Conservation (phyloP, 1,139 yeast species). For the Arxiozyma bovina region DNA sequence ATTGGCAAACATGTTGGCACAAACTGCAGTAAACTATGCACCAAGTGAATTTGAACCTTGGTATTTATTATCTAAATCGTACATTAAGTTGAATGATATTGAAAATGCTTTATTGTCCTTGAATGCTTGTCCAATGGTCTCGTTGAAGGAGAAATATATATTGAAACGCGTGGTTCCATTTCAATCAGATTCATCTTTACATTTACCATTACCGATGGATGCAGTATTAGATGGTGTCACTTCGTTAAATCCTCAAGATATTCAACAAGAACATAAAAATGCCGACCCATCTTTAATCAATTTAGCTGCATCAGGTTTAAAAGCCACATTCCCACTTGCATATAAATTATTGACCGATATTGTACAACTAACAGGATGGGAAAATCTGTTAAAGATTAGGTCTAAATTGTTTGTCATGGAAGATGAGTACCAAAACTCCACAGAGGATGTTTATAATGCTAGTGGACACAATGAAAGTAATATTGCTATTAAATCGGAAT, state of each 20-base stretch:
- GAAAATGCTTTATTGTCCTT: slow-evolving; percentile 79
- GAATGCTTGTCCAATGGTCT: slow-evolving; percentile 92
- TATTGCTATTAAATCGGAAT: slow-evolving; percentile 30
- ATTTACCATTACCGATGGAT: slow-evolving; percentile 79
- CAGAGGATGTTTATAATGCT: slow-evolving; percentile 33
- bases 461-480: not conserved
- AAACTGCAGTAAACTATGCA: slow-evolving; percentile 72
- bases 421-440: slow-evolving; percentile 53
- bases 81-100: slow-evolving; percentile 67
- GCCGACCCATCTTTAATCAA: slow-evolving; percentile 67
- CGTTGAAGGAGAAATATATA: slow-evolving; percentile 69
- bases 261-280: slow-evolving; percentile 44
- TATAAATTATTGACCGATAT: slow-evolving; percentile 74
- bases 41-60: slow-evolving; percentile 94
- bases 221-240: slow-evolving; percentile 55
- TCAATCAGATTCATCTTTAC: slow-evolving; percentile 34
- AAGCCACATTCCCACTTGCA: slow-evolving; percentile 79
- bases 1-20: slow-evolving; percentile 69
- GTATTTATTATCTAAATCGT: slow-evolving; percentile 69
- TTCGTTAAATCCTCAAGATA: slow-evolving; percentile 43
- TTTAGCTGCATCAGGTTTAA: slow-evolving; percentile 75
- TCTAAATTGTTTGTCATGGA: slow-evolving; percentile 96
- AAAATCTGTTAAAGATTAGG: slow-evolving; percentile 66
- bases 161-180: slow-evolving; percentile 34
- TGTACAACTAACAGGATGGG: slow-evolving; percentile 85